Evolutionary conservation across 148 eudicot species (phyloP).

Genomic region (Persicaria maculosa): DNA sequence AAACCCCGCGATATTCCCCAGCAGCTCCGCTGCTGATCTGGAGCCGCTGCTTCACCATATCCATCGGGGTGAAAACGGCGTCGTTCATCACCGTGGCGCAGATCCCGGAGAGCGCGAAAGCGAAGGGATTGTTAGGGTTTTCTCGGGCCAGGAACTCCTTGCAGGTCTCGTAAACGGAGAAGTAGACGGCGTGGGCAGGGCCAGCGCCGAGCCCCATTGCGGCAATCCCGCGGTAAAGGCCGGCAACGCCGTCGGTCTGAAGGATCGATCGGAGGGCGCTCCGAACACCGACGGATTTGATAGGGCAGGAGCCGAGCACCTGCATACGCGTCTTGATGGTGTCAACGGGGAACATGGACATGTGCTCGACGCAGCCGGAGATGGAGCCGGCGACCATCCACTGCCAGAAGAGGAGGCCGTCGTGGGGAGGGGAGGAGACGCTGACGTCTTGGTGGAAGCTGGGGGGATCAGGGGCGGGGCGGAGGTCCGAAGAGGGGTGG

Average conservation of each 20-base stretch:
- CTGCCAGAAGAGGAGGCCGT: slow-evolving; percentile 78
- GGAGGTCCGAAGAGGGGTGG: slow-evolving; percentile 34
- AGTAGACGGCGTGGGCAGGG: slow-evolving; percentile 92
- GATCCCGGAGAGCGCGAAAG: slow-evolving; percentile 70
- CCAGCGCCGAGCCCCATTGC: slow-evolving; percentile 99
- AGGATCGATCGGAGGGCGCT: slow-evolving; percentile 52
- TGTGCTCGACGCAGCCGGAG: slow-evolving; percentile 81
- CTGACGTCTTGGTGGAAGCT: slow-evolving; percentile 22
- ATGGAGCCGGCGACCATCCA: slow-evolving; percentile 84
- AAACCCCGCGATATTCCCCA: slow-evolving; percentile 67
- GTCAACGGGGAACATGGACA: slow-evolving; percentile 92
- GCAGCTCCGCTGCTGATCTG: slow-evolving; percentile 48
- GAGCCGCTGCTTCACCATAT: slow-evolving; percentile 90
- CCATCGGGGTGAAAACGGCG: slow-evolving; percentile 93
- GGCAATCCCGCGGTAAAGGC: slow-evolving; percentile 73
- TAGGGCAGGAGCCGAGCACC: slow-evolving; percentile 76
- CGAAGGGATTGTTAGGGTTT: slow-evolving; percentile 41
- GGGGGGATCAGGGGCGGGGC: slow-evolving; percentile 34
- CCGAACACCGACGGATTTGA: slow-evolving; percentile 34
- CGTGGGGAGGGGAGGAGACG: slow-evolving; percentile 36
- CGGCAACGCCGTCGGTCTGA: slow-evolving; percentile 51
- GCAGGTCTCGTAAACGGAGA: slow-evolving; percentile 67
- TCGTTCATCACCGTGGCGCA: slow-evolving; percentile 87
- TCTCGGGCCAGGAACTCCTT: slow-evolving; percentile 46
- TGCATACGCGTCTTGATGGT: slow-evolving; percentile 92